A percentile compares a stretch with the other conserved stretches of the same genome.
Evolutionary conservation across 2,329 filamentous ascomycete species (phyloP).

Genomic region (Bertia moriformis): DNA sequence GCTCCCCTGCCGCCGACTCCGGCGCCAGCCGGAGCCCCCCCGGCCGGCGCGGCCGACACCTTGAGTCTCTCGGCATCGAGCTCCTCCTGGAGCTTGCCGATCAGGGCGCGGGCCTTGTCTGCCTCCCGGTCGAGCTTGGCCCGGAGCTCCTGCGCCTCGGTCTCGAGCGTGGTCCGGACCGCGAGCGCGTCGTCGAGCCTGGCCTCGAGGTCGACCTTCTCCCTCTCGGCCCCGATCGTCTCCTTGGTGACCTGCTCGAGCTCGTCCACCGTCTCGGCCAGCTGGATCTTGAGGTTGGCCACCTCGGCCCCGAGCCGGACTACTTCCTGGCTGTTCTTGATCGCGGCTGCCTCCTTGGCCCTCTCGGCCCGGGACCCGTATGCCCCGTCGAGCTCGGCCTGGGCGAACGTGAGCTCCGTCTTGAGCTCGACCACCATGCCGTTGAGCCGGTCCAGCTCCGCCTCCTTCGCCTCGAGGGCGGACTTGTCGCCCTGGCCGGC

Average conservation of each 20-base stretch:
- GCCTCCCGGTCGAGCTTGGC: slow-evolving; percentile 23
- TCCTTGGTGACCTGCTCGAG: slow-evolving; percentile 37
- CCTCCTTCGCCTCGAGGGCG: neutral
- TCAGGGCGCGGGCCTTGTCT: neutral
- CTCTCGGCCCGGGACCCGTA: slow-evolving; percentile 19
- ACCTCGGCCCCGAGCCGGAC: slow-evolving; percentile 30
- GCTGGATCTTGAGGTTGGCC: slow-evolving; percentile 32
- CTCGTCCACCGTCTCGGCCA: slow-evolving; percentile 32
- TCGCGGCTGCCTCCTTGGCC: slow-evolving; percentile 38
- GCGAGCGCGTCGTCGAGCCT: slow-evolving; percentile 24
- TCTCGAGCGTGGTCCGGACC: slow-evolving; percentile 18
- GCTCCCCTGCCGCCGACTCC: slow-evolving; percentile 25
- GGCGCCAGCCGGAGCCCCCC: slow-evolving; percentile 14
- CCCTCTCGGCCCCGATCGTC: slow-evolving; percentile 31
- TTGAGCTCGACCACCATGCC: neutral
- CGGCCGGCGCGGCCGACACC: slow-evolving; percentile 12
- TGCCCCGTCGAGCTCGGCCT: neutral
- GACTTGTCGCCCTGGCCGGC: neutral
- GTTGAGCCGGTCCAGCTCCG: neutral
- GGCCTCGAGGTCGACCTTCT: slow-evolving; percentile 29
- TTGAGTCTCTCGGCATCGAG: slow-evolving; percentile 34
- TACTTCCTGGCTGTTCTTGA: slow-evolving; percentile 31
- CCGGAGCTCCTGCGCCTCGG: slow-evolving; percentile 18
- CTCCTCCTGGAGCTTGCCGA: slow-evolving; percentile 30
- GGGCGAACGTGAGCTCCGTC: neutral